Evolutionary conservation across 805 yeast species (phyloP).

Genomic region (Saturnispora besseyi): DNA sequence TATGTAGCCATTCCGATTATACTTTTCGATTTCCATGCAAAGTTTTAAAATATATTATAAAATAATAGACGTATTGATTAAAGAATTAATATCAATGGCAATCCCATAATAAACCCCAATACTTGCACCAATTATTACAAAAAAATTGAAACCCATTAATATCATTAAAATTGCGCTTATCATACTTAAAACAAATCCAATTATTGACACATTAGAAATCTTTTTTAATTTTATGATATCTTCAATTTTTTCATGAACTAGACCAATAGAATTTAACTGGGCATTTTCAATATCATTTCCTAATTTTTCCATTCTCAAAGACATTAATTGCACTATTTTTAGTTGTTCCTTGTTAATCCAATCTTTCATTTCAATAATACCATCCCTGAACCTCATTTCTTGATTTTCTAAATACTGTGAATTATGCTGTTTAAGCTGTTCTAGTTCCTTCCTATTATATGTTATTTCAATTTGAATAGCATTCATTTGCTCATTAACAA

Average conservation of each 20-base stretch:
- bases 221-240: background rate
- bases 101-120: background rate
- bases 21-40: background rate
- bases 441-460: background rate
- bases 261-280: background rate
- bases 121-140: background rate
- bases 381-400: background rate
- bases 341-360: background rate
- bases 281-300: background rate
- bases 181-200: background rate
- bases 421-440: background rate
- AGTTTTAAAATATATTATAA: background rate
- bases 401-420: background rate
- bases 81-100: background rate
- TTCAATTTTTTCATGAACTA: background rate
- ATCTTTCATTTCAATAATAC: background rate
- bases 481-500: background rate
- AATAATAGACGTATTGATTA: background rate
- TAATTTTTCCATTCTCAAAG: background rate
- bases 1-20: background rate
- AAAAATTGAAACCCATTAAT: background rate
- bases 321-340: background rate
- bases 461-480: background rate
- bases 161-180: background rate
- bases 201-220: background rate